These are phyloP conservation scores for Cladosporium sp. DNA, from an alignment of 2,329 filamentous ascomycete genomes.

Conservation along the genomic window DNA sequence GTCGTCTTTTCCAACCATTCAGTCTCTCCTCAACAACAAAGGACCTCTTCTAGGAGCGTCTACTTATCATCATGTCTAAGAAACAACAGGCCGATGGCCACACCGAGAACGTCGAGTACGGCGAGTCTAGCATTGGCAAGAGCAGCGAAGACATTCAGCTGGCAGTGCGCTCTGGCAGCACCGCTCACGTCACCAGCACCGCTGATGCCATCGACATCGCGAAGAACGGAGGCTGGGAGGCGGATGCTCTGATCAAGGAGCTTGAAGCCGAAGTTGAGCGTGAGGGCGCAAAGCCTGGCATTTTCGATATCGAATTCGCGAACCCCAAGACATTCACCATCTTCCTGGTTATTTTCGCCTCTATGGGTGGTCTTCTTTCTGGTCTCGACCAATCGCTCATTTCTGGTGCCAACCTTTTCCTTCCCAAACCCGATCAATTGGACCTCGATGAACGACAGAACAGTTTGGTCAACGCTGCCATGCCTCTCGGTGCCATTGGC, in stretches of 20 bases:
- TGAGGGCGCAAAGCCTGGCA: conserved; percentile 34
- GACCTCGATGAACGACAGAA: conserved; percentile 51
- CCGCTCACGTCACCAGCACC: conserved; percentile 23
- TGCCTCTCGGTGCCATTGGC: conserved; percentile 67
- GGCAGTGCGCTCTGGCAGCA: conserved; percentile 27
- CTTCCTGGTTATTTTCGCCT: conserved; percentile 65
- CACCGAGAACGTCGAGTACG: conserved; percentile 19
- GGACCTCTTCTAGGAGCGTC: neutral
- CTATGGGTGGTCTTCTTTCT: conserved; percentile 67
- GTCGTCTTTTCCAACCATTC: neutral
- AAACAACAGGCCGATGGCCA: conserved; percentile 18
- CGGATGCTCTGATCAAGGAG: conserved; percentile 40
- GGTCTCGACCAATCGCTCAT: conserved; percentile 71
- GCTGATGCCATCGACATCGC: conserved; percentile 31
- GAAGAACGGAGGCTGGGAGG: conserved; percentile 37
- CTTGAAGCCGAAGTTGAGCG: conserved; percentile 36
- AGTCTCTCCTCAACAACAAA: neutral
- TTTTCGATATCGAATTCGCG: conserved; percentile 54
- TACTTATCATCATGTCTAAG: conserved; percentile 16
- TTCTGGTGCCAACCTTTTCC: conserved; percentile 63
- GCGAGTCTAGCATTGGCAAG: conserved; percentile 19
- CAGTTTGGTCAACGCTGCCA: conserved; percentile 63
- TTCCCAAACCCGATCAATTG: conserved; percentile 52
- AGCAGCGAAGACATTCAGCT: conserved; percentile 19
- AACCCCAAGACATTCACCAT: conserved; percentile 64